phyloP scores from a whole-genome alignment of 768 basidiomycete genomes.

The Kwoniella mangroviensis region DNA sequence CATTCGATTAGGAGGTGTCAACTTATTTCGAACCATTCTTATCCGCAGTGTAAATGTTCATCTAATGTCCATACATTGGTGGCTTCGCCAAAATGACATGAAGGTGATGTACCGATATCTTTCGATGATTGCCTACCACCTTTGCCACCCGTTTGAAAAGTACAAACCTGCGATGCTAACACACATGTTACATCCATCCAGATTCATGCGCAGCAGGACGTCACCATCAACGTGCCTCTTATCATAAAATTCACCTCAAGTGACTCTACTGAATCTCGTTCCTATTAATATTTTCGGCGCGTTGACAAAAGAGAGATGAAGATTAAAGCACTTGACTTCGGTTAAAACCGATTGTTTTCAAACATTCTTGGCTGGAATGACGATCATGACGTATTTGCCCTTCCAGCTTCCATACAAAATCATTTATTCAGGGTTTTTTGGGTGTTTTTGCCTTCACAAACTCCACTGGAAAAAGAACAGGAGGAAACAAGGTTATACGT shows the following conservation, averaged over 20 bases:
- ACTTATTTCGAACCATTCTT: too few species aligned
- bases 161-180: background rate
- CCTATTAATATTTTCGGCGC: background rate
- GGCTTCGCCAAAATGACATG: too few species aligned
- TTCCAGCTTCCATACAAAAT: background rate
- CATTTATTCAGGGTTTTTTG: background rate
- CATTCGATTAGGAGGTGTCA: too few species aligned
- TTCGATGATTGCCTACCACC: too few species aligned
- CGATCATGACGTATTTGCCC: conserved; percentile 11
- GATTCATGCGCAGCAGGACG: background rate
- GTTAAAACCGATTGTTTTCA: background rate
- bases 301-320: background rate
- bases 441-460: background rate
- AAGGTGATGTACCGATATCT: too few species aligned
- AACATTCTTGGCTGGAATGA: background rate
- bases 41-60: too few species aligned
- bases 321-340: background rate
- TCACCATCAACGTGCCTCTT: background rate
- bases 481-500: conserved; percentile 6
- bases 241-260: background rate
- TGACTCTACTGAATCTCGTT: background rate
- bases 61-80: too few species aligned
- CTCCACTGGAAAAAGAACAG: background rate
- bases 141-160: too few species aligned
- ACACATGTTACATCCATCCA: background rate